Conservation (phyloP, 345 rosid species). For the Melaleuca quinquenervia region DNA sequence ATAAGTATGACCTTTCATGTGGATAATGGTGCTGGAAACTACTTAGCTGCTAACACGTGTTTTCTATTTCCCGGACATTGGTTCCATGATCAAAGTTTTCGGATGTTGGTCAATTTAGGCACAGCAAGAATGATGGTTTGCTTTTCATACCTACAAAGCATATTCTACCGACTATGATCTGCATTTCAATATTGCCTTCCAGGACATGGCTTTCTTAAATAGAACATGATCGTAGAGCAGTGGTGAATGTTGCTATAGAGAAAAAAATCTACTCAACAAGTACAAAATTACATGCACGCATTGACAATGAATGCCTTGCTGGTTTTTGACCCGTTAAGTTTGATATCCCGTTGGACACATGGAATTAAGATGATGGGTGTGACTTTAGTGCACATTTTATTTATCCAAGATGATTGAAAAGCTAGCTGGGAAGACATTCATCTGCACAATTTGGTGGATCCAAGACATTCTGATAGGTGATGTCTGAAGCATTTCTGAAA, state of each 20-base stretch:
- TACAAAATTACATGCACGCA: background rate
- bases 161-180: background rate
- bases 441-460: background rate
- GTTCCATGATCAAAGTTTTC: background rate
- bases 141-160: background rate
- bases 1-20: background rate
- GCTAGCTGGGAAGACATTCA: background rate
- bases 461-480: background rate
- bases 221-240: background rate
- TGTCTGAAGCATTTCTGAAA: background rate
- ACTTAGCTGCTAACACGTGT: background rate
- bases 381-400: background rate
- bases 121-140: background rate
- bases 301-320: background rate
- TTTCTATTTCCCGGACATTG: background rate
- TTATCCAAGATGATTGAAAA: background rate
- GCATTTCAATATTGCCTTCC: background rate
- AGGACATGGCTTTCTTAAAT: background rate
- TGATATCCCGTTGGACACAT: background rate
- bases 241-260: background rate
- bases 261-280: background rate
- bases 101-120: background rate
- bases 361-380: background rate
- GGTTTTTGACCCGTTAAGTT: background rate
- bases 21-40: background rate